Base-by-base conservation (phyloP, 768 basidiomycete genomes). In the Ephemerocybe angulata region DNA sequence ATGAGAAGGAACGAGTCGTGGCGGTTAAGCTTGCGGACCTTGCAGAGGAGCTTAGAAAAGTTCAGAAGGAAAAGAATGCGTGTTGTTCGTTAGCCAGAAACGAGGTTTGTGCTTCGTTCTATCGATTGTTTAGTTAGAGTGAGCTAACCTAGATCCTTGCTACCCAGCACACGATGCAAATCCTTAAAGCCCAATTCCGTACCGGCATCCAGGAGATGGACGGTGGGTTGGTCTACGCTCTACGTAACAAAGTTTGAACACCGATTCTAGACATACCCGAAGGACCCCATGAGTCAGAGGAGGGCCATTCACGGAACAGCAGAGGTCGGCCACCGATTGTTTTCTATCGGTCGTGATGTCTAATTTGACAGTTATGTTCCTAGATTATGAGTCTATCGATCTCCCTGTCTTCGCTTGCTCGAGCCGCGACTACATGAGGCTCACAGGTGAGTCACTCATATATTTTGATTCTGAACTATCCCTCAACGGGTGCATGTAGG, bases 131-230 rank as follows among this genome's bases (percentile, higher is more conserved):
- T 21, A 62, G 44, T 49, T 30, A 48, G 37, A 40, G n/a, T n/a
- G n/a, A n/a, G n/a, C n/a, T n/a, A n/a, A n/a, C n/a, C n/a, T n/a
- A n/a, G n/a, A n/a, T n/a, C n/a, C n/a, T n/a, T n/a, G 58, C 8
- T 57, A 28, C 33, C 38, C 24, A 84, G 81, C 82, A 73, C 58
- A 82, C 83, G 22, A 71, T 73, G 19, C 79, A 78, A 43, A 75
- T 79, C 2, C 63, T 85, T 37, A 83, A 83, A 58, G 77, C 80
- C 58, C 82, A 84, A 56, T 84, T 85, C 64, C 72, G 83, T 30
- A 63, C 69, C 2, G 83, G 83, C 10, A 59, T 85, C 49, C 82
- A 81, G 57, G 82, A 84, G 30, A 65, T 84, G 1, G 83, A 85
- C 60, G 82, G 81, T 81, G 33, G 8, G 17, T 35, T 17, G 17